Percentiles rank a stretch among this genome's conserved stretches.
These are phyloP conservation scores for Vickermania spadyakhi DNA, from an alignment of 208 protist species.

Conservation along the genomic window DNA sequence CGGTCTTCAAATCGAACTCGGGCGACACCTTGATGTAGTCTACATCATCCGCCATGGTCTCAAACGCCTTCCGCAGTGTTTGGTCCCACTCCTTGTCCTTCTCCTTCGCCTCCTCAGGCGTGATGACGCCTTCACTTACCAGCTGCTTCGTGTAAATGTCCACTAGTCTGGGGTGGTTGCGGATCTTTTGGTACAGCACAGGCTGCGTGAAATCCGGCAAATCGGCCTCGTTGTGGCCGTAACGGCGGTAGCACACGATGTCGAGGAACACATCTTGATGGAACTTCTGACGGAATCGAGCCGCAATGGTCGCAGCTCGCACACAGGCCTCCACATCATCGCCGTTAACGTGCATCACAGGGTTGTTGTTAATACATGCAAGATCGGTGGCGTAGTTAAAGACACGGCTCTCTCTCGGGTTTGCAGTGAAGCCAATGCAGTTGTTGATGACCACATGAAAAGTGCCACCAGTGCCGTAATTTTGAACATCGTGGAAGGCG, in stretches of 20 bases:
- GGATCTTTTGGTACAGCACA: conserved; percentile 91
- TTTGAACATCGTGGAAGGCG: conserved; percentile 88
- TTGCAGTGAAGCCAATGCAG: conserved; percentile 98
- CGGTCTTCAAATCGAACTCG: conserved; percentile 61
- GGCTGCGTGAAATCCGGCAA: conserved; percentile 97
- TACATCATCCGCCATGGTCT: conserved; percentile 61
- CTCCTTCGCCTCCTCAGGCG: conserved; percentile 33
- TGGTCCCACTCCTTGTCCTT: conserved; percentile 67
- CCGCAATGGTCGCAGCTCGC: conserved; percentile 77
- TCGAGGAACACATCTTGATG: conserved; percentile 95
- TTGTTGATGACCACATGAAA: conserved; percentile 99
- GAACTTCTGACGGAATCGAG: conserved; percentile 90
- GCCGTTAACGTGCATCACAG: conserved; percentile 98
- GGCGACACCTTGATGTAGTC: conserved; percentile 79
- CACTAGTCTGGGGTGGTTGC: conserved; percentile 75
- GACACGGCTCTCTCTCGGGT: conserved; percentile 86
- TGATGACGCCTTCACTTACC: conserved; percentile 71
- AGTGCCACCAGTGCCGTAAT: conserved; percentile 96
- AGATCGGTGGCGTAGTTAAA: conserved; percentile 97
- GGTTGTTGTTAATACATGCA: conserved; percentile 90
- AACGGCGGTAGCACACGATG: conserved; percentile 94
- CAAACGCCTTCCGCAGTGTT: conserved; percentile 72
- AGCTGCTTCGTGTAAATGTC: conserved; percentile 88
- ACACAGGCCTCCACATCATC: conserved; percentile 95
- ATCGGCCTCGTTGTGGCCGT: conserved; percentile 98